These are phyloP conservation scores for Puya raimondii DNA, from an alignment of 176 grass and related monocot species.

Conservation along the genomic window DNA sequence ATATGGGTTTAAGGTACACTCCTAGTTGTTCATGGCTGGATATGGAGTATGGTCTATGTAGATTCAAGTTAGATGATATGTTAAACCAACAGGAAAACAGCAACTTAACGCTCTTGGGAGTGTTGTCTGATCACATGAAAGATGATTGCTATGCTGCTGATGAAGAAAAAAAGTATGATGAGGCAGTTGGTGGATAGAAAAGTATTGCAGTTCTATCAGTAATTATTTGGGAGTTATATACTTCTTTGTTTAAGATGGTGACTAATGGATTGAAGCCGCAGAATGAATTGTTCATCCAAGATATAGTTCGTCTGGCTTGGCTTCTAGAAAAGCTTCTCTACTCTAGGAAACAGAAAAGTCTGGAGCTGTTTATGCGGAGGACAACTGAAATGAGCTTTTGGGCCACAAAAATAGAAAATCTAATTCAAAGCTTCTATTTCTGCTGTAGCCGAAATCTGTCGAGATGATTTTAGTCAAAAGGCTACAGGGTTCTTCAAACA, in stretches of 20 bases:
- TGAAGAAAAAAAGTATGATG: background rate
- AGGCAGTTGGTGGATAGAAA: background rate
- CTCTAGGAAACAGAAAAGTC: too few relatives aligned
- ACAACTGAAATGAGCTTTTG: too few relatives aligned
- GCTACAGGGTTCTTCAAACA: too few relatives aligned
- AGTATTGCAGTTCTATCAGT: background rate
- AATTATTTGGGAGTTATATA: background rate
- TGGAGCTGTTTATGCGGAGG: too few relatives aligned
- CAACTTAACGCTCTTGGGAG: background rate
- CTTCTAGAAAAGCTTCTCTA: too few relatives aligned
- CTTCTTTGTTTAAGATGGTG: background rate
- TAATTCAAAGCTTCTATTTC: too few relatives aligned
- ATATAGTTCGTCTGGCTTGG: too few relatives aligned
- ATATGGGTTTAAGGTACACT: background rate
- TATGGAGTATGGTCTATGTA: background rate
- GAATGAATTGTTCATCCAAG: too few relatives aligned
- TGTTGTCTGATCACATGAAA: slow-evolving; percentile 1
- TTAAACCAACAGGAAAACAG: background rate
- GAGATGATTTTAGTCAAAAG: too few relatives aligned
- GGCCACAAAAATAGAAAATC: too few relatives aligned
- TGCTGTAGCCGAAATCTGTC: too few relatives aligned
- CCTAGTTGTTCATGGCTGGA: background rate
- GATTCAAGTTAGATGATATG: background rate
- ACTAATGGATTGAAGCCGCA: too few relatives aligned
- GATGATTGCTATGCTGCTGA: background rate